Evolutionary conservation across 768 basidiomycete genomes (phyloP).

Genomic region (Russula griseocarnosa): DNA sequence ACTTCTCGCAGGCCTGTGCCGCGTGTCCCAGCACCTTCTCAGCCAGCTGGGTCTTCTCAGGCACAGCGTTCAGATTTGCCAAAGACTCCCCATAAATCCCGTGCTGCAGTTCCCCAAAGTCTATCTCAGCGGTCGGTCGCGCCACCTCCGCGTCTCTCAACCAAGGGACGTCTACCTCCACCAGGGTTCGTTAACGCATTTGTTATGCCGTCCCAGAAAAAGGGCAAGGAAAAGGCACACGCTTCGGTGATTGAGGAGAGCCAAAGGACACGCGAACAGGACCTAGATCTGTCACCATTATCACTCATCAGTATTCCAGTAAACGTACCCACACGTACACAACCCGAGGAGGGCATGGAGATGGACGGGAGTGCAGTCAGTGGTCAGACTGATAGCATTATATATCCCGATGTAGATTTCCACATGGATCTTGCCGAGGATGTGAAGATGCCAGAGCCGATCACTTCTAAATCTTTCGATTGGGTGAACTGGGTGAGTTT

Average conservation of each 20-base stretch:
- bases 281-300: background rate
- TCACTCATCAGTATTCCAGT: constrained; percentile 5
- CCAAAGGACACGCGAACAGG: constrained; percentile 11
- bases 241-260: constrained; percentile 15
- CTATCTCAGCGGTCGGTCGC: background rate
- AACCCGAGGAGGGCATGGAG: constrained; percentile 14
- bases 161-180: constrained; percentile 6
- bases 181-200: constrained; percentile 28
- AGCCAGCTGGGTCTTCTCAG: constrained; percentile 4
- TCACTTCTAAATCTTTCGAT: constrained; percentile 12
- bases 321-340: background rate
- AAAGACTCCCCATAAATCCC: constrained; percentile 1
- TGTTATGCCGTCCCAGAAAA: background rate
- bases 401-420: background rate
- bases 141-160: background rate
- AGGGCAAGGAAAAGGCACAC: constrained; percentile 13
- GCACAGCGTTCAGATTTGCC: constrained; percentile 10
- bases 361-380: constrained; percentile 1
- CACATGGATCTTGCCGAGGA: constrained; percentile 7
- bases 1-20: constrained; percentile 8
- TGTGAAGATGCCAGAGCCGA: background rate
- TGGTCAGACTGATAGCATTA: background rate
- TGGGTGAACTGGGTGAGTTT: constrained; percentile 25
- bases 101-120: background rate
- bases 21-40: constrained; percentile 8